A percentile compares a stretch with the other conserved stretches of the same genome.
phyloP scores from a whole-genome alignment of 2,329 filamentous ascomycete species.

The Endoconidiophora polonica region DNA sequence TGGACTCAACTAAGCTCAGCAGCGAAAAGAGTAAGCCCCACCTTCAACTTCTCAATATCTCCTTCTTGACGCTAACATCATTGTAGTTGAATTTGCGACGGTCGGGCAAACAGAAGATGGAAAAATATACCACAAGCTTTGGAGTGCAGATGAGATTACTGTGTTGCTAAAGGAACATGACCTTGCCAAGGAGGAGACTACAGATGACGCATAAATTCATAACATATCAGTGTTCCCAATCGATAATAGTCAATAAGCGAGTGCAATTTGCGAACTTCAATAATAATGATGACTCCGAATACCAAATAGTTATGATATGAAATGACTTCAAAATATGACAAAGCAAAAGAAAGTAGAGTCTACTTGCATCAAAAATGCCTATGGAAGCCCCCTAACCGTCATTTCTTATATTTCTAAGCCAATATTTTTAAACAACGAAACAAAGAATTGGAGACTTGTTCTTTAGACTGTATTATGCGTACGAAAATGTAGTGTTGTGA shows the following conservation, averaged over 20 bases:
- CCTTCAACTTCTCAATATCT: slow-evolving; percentile 17
- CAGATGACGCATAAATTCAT: slow-evolving; percentile 41
- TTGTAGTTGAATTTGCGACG: slow-evolving; percentile 85
- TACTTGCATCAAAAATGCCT: no score
- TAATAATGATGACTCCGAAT: slow-evolving; percentile 5
- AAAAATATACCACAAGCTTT: slow-evolving; percentile 95
- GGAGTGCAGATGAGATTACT: slow-evolving; percentile 93
- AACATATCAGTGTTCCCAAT: no score
- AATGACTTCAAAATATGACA: no score
- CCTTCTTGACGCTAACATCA: slow-evolving; percentile 2
- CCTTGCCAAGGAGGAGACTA: slow-evolving; percentile 68
- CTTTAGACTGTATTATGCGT: no score
- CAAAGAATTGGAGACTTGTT: no score
- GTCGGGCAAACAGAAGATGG: slow-evolving; percentile 90
- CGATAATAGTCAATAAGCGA: no score
- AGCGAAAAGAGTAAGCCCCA: slow-evolving; percentile 80
- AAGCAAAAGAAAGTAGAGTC: no score
- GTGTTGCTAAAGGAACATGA: slow-evolving; percentile 88
- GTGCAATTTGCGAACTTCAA: slow-evolving; percentile 6
- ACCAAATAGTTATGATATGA: background rate
- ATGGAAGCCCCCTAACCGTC: no score
- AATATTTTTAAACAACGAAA: no score
- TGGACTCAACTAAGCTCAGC: slow-evolving; percentile 97
- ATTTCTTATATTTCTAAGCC: no score
- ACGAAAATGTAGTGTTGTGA: no score